Evolutionary conservation across 2,329 filamentous ascomycete genomes (phyloP).

Genomic region (Penicillium glabrum): DNA sequence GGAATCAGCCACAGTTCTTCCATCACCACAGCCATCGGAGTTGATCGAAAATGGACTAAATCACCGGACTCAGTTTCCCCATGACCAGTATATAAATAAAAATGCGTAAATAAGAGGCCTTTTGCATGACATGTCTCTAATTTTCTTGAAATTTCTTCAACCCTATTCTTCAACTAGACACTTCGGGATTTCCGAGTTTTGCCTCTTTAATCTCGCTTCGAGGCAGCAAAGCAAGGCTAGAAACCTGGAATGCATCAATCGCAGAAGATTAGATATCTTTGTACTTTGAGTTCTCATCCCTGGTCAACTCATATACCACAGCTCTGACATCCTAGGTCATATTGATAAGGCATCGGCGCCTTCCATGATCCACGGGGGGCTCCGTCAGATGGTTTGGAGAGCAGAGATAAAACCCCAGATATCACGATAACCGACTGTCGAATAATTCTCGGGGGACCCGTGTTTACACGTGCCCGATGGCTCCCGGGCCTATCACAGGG

Average conservation of each 20-base stretch:
- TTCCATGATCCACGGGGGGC: constrained; percentile 12
- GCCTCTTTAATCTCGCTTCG: too few relatives aligned
- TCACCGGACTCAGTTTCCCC: too few relatives aligned
- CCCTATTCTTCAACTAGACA: too few relatives aligned
- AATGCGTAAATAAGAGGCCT: too few relatives aligned
- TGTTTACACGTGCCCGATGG: neutral
- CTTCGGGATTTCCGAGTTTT: too few relatives aligned
- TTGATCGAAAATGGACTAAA: too few relatives aligned
- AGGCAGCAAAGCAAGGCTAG: neutral
- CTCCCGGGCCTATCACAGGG: neutral
- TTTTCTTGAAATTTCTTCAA: too few relatives aligned
- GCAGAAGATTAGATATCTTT: neutral
- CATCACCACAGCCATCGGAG: neutral
- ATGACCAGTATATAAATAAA: too few relatives aligned
- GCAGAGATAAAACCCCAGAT: constrained; percentile 16
- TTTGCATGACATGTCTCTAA: too few relatives aligned
- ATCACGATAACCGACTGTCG: constrained; percentile 9
- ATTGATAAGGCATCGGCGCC: constrained; percentile 16
- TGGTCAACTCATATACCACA: neutral
- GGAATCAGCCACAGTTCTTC: neutral
- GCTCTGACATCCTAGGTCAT: neutral
- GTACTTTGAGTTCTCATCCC: neutral
- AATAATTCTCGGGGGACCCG: neutral
- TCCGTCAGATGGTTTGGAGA: constrained; percentile 6
- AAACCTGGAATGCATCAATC: too few relatives aligned